Evolutionary conservation across 805 yeast species (phyloP).

Genomic region (Wickerhamiella shivajii): DNA sequence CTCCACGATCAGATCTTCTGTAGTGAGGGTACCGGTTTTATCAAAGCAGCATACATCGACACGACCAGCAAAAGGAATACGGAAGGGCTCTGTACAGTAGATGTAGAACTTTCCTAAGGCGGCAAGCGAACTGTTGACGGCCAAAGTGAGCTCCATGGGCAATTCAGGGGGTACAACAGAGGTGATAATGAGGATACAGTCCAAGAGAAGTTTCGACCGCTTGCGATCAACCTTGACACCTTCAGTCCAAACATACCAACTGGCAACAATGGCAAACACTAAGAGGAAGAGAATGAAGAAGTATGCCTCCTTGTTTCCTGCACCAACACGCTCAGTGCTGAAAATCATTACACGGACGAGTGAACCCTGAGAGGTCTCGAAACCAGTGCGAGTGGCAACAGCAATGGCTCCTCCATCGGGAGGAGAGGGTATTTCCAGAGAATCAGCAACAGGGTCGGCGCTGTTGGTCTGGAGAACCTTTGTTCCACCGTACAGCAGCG

Average conservation of each 20-base stretch:
- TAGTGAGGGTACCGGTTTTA: conserved; percentile 95
- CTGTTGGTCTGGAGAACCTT: conserved; percentile 55
- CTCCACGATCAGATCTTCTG: conserved; percentile 90
- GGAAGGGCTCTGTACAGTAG: conserved; percentile 95
- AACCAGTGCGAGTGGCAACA: conserved; percentile 84
- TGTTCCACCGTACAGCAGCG: conserved; percentile 89
- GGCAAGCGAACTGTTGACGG: conserved; percentile 82
- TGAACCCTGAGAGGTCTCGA: conserved; percentile 95
- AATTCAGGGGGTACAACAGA: conserved; percentile 98
- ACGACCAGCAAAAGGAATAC: conserved; percentile 96
- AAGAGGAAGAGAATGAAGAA: conserved; percentile 81
- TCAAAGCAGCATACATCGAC: conserved; percentile 97
- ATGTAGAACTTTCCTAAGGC: conserved; percentile 78
- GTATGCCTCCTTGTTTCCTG: conserved; percentile 88
- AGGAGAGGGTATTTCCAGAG: conserved; percentile 35
- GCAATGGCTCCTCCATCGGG: conserved; percentile 93
- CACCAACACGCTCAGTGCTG: conserved; percentile 91
- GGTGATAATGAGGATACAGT: conserved; percentile 89
- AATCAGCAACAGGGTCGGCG: conserved; percentile 7
- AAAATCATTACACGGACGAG: conserved; percentile 95
- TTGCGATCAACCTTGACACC: conserved; percentile 93
- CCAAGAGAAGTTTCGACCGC: conserved; percentile 83
- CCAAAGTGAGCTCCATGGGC: conserved; percentile 98
- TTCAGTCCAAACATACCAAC: conserved; percentile 97
- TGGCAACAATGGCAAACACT: conserved; percentile 84